Base-by-base conservation (phyloP, 371 early-diverging fungal genomes). In the Mucor irregularis region DNA sequence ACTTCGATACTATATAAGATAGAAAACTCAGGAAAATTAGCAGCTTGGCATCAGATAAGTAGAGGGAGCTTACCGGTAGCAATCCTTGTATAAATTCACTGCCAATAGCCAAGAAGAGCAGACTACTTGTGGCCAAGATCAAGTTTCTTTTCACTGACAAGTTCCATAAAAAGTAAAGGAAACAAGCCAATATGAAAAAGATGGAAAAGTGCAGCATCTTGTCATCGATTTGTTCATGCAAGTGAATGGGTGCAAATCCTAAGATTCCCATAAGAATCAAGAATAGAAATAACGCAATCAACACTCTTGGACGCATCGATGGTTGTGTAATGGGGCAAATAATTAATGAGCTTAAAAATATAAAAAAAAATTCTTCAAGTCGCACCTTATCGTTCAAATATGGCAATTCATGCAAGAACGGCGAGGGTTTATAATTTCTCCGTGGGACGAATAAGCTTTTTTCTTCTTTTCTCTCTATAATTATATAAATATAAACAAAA, bases 21-120 rank as follows among this genome's bases (percentile, higher is more conserved):
- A 42, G 24, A 25, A 21, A 21, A 42, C 3, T 19, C 21, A 42
- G 5, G 4, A 24, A 21, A 39, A 13, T 10, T 34, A 21, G 2
- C 24, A 8, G 7, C 10, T 21, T 10, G 5, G 11, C 9, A 24
- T 19, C 14, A 21, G 8, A 6, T 40, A 5, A 24, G 11, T 24
- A 11, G 21, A 39, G 16, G 21, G 6, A n/a, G 16, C 55, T 58
- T 70, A 76, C 80, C 24, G 80, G 80, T 37, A 79, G 52, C 24
- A 72, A 49, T 0, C 74, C 76, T 52, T 79, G 80, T 26, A 79
- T 58, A 19, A 65, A 68, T 54, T 79, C 80, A 49, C 76, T 76
- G 13, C 70, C 62, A 43, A 72, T 22, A 3, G 76, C 68, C 30
- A 62, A 29, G 5, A 61, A 39, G 1, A 71, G 34, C 11, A 76